Conservation (phyloP, 176 grass and related monocot species). For the Paspalum vaginatum region DNA sequence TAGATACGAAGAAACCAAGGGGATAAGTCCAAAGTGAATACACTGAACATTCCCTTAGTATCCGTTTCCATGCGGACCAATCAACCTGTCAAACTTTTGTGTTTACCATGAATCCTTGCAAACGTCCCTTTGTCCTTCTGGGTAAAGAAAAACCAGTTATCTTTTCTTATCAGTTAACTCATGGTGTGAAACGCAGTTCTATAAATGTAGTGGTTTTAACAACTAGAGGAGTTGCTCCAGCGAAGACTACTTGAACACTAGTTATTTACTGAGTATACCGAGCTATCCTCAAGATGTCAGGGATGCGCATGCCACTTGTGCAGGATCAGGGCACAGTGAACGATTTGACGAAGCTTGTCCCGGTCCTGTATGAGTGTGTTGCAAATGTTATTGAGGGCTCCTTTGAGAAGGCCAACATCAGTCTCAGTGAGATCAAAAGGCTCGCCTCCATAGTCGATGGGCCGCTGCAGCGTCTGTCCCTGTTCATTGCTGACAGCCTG, state of each 20-base stretch:
- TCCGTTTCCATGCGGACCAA: conserved; percentile 2
- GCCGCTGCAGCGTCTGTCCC: conserved; percentile 37
- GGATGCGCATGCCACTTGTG: neutral
- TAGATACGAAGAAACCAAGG: conserved; percentile 22
- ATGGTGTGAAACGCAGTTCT: neutral
- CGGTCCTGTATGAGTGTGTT: conserved; percentile 10
- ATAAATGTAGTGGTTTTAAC: neutral
- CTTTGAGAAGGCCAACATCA: conserved; percentile 5
- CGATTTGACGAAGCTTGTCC: conserved; percentile 16
- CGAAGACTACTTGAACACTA: conserved; percentile 8
- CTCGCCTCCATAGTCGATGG: conserved; percentile 30
- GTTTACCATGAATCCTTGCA: conserved; percentile 22
- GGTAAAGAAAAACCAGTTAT: neutral
- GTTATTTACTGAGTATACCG: conserved; percentile 9
- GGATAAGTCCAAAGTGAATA: conserved; percentile 22
- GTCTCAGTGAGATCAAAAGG: conserved; percentile 30
- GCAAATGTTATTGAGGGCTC: conserved; percentile 21
- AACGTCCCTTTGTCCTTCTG: neutral
- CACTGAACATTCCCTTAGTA: conserved; percentile 32
- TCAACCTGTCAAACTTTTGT: conserved; percentile 24
- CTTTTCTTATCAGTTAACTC: neutral
- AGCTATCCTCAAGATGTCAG: neutral
- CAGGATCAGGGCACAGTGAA: neutral
- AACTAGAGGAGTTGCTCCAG: conserved; percentile 2
- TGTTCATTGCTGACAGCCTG: conserved; percentile 46